A percentile compares a stretch with the other conserved stretches of the same genome.
Evolutionary conservation across 176 grass and related monocot genomes (phyloP).

Genomic region (Typha latifolia): DNA sequence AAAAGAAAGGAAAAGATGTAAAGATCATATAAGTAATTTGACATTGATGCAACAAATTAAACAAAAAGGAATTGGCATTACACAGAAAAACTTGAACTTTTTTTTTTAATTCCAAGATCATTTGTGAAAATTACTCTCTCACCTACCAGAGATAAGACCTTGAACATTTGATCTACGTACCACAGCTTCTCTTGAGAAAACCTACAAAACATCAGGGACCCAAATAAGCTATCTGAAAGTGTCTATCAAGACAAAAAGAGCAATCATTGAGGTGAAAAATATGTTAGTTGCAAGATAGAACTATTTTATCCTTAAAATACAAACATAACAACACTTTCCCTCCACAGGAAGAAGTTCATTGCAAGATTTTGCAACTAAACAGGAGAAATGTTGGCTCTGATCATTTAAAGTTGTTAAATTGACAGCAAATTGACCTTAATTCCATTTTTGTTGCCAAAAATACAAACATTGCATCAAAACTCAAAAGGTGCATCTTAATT

Average conservation of each 20-base stretch:
- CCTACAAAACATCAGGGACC: constrained; percentile 42
- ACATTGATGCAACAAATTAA: no score
- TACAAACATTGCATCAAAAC: no score
- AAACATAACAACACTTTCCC: neutral
- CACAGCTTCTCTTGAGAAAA: constrained; percentile 94
- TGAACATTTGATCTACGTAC: constrained; percentile 99
- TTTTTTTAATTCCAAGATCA: neutral
- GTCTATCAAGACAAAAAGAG: neutral
- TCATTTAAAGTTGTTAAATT: neutral
- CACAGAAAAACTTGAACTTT: neutral
- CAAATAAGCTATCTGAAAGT: constrained; percentile 12
- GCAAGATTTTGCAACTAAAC: neutral
- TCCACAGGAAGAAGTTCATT: neutral
- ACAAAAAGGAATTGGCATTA: no score
- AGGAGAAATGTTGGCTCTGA: neutral
- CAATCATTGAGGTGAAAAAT: neutral
- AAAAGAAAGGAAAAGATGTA: no score
- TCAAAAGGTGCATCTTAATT: no score
- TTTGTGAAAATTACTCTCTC: constrained; percentile 9
- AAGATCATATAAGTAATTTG: no score
- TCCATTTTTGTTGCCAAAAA: no score
- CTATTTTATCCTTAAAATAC: neutral
- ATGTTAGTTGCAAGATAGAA: neutral
- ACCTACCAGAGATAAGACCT: constrained; percentile 91
- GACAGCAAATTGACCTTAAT: no score